phyloP scores from a whole-genome alignment of 1,139 yeast species.

The Pichia sp. region DNA sequence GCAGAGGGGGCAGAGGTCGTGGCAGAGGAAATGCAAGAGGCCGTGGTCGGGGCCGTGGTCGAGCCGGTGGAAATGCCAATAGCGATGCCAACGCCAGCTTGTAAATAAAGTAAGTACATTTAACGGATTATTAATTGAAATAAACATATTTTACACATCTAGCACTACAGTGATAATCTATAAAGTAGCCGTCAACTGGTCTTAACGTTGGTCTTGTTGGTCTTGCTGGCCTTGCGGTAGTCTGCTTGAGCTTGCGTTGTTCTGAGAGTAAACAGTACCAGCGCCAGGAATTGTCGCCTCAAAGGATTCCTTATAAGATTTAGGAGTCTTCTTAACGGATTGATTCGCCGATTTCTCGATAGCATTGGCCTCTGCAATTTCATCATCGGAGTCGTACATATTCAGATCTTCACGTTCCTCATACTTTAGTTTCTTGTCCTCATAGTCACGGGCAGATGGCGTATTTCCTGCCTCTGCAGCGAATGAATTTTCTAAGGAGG shows the following conservation, averaged over 20 bases:
- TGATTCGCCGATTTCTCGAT: constrained; percentile 9
- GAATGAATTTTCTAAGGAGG: too few species aligned
- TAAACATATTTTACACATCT: too few species aligned
- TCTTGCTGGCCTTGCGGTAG: too few species aligned
- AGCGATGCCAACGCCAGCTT: not conserved
- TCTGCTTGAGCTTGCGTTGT: too few species aligned
- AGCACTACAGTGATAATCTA: too few species aligned
- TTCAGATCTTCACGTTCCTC: not conserved
- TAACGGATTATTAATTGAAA: too few species aligned
- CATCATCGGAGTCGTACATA: constrained; percentile 7
- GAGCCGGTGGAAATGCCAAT: not conserved
- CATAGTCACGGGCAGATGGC: too few species aligned
- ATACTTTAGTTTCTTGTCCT: too few species aligned
- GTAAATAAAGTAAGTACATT: not conserved
- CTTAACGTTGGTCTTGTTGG: too few species aligned
- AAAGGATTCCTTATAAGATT: constrained; percentile 11
- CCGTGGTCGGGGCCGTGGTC: not conserved
- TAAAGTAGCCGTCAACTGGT: too few species aligned
- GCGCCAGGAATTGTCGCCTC: constrained; percentile 9
- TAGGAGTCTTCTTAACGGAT: constrained; percentile 9
- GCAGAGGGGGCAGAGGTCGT: constrained; percentile 4
- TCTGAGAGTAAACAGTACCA: too few species aligned
- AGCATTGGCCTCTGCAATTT: constrained; percentile 9
- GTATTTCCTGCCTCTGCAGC: too few species aligned
- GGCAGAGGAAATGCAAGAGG: constrained; percentile 4